Base-by-base conservation (phyloP, 305 asterid genomes). In the Caryopteris hybrid region DNA sequence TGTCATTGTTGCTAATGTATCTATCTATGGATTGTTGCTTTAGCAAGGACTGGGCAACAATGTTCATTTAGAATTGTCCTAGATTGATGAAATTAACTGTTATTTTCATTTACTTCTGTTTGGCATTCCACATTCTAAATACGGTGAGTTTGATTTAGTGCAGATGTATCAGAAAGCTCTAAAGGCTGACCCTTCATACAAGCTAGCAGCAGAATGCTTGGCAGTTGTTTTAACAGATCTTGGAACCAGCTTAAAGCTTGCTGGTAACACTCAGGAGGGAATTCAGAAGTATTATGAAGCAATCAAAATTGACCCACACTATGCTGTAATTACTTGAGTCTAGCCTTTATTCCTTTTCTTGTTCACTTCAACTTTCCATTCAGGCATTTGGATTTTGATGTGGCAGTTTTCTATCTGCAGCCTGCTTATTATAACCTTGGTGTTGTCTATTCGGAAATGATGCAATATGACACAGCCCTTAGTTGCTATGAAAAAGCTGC, bases 351-450 rank as follows among this genome's bases (percentile, higher is more conserved):
- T 46, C 13, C 52, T n/a, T 33, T 53, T 60, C 55, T 61, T 51
- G 33, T 60, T 65, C 38, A 34, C 64, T 72, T 65, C 21, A 61
- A 38, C 39, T 61, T 71, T 55, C 38, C 61, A 5, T 64, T 45
- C 21, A 27, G 65, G 68, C 59, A 46, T 69, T 68, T 81, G 77
- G 60, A 67, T 79, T 78, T 69, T 81, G 69, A 80, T 74, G 58
- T 20, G 6, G 69, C 75, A 64, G 70, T 39, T 67, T 72, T 79
- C 33, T 71, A 34, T 23, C 59, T 77, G 90, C 96, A 95, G 99
- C 98, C 99, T 76, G 99, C 98, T 75, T 95, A 88, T 73, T 95
- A 95, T 81, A 91, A 95, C 85, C 99, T 95, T 65, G 99, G 99
- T 18, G 99, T 92, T 43, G 89, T 95, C 69, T 89, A 92, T 83